Base-by-base conservation (phyloP, 768 basidiomycete genomes). In the Termitomyces sp. region DNA sequence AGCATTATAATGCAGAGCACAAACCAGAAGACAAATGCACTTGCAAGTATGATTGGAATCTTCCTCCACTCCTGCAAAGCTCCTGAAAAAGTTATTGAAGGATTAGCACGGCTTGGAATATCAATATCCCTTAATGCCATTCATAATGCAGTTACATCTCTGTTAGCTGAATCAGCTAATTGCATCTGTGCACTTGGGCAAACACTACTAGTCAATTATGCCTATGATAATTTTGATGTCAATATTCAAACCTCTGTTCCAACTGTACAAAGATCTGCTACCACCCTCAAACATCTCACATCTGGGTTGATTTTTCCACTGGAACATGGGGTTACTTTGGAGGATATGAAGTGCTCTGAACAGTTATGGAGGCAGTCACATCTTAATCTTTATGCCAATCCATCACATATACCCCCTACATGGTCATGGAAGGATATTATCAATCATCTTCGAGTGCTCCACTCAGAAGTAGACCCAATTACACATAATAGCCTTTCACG, bases 191-290 rank as follows among this genome's bases (percentile, higher is more conserved):
- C 55, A 13, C 38, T 66, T 0, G 68, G 56, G 7, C 58, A 61
- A 30, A 63, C 67, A 5, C 26, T 67, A 0, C 30, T 52, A 1
- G 51, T 56, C 5, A 48, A 43, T 1, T 68, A 62, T 51, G 65
- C 65, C 1, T 69, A 69, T 48, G 65, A 71, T 54, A 71, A 70
- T 49, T 65, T 69, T 57, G 66, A 71, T 51, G 59, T 70, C n/a
- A 55, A 70, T 38, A 48, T 71, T 14, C 63, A 65, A 44, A 23
- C 10, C 13, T n/a, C 50, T 6, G 48, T 61, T n/a, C 63, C 65
- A 23, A 67, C 66, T 20, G 26, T 69, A 2, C 61, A 68, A 43
- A 62, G 63, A 9, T 35, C 60, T 32, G 16, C 16, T 5, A 43
- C 61, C 5, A 64, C 61, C 0, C 63, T 72, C 14, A 63, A 62